Base-by-base conservation (phyloP, 169 alveolate genomes). In the Babesia bovis region DNA sequence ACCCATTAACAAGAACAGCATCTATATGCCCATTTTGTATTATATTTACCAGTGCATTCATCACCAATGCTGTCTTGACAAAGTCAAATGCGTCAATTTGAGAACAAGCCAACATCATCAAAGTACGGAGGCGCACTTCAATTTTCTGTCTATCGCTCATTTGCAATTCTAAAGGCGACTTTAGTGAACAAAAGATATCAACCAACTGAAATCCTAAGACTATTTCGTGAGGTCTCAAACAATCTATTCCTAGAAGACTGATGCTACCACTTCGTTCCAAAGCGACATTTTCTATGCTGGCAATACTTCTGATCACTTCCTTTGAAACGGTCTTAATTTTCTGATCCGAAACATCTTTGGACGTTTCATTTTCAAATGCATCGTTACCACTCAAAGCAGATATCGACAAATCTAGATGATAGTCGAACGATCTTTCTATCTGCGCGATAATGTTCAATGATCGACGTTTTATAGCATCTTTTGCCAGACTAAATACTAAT, bases 21-120 rank as follows among this genome's bases (percentile, higher is more conserved):
- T 4, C 61, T 15, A 45, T 10, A 44, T 23, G 0, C 2, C 35
- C 23, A 19, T 47, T 25, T 1, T 60, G 38, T 10, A 71, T 25
- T 4, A 71, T 57, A 45, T 71, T 71, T 4, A 69, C 82, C 9
- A 71, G 23, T 2, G 82, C 33, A 23, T 71, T 71, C 40, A 71
- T 36, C 4, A 71, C 10, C 26, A 71, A 40, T 13, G 82, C 4
- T 28, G 58, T 19, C 32, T 60, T 71, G 50, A 71, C 73, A 42
- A 71, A 71, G 23, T 35, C 25, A 41, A 71, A 59, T 9, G 21
- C 65, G 6, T 71, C 68, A 28, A 67, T 42, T 25, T 52, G 25
- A 38, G 17, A 28, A 35, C 68, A 52, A 19, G 78, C 68, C 12
- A 67, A 19, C 15, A 26, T 15, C 32, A 67, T 4, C 68, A 67